A percentile compares a stretch with the other conserved stretches of the same genome.
These are phyloP conservation scores for Gaultheria prostrata DNA, from an alignment of 148 eudicot genomes.

Conservation along the genomic window DNA sequence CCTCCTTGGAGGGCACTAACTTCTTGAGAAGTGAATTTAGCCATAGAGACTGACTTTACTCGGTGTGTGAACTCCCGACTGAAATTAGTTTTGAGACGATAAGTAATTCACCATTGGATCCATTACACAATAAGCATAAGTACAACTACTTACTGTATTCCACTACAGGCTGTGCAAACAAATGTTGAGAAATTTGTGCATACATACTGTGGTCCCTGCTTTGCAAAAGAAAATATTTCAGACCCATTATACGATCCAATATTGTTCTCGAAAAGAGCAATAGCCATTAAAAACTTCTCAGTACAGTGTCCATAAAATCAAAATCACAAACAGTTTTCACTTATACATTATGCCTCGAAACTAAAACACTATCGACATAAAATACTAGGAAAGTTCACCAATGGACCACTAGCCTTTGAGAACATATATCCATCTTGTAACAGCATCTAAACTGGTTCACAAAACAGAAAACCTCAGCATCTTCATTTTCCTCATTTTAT, in stretches of 20 bases:
- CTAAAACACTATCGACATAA: not conserved
- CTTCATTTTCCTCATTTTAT: not conserved
- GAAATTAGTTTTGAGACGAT: slow-evolving; percentile 23
- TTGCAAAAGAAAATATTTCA: slow-evolving; percentile 12
- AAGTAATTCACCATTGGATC: not conserved
- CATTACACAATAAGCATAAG: not conserved
- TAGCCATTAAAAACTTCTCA: not conserved
- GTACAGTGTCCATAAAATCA: not conserved
- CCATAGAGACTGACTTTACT: slow-evolving; percentile 95
- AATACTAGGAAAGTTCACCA: not conserved
- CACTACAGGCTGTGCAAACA: slow-evolving; percentile 91
- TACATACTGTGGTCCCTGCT: slow-evolving; percentile 96
- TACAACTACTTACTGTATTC: slow-evolving; percentile 77
- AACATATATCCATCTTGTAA: not conserved
- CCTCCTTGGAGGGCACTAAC: slow-evolving; percentile 92
- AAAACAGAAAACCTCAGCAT: not conserved
- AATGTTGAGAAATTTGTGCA: slow-evolving; percentile 90
- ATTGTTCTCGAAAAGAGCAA: not conserved
- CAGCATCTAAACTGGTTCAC: not conserved
- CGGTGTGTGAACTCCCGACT: slow-evolving; percentile 99
- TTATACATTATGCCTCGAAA: not conserved
- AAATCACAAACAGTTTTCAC: not conserved
- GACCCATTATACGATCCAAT: not conserved
- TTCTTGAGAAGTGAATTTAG: slow-evolving; percentile 94
- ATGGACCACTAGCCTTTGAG: not conserved